A percentile compares a stretch with the other conserved stretches of the same genome.
These are phyloP conservation scores for Huntiella abstrusa DNA, from an alignment of 2,329 filamentous ascomycete genomes.

Conservation along the genomic window DNA sequence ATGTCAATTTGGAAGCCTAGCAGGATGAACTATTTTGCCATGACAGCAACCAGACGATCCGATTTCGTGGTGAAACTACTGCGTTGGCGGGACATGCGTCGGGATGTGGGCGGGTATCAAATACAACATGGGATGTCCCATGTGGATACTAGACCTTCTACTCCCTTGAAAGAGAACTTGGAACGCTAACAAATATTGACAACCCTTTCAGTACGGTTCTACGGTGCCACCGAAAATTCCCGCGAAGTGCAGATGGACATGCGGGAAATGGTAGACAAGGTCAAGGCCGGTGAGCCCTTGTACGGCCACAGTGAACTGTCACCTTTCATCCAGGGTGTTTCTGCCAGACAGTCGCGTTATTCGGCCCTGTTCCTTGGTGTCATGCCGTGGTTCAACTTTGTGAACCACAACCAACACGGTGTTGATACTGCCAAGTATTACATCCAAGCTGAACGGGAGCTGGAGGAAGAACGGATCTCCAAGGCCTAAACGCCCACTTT, in stretches of 20 bases:
- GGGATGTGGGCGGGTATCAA: too few species aligned
- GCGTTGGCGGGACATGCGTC: too few species aligned
- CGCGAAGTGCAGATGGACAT: conserved; percentile 92
- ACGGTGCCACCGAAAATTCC: conserved; percentile 81
- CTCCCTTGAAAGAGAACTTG: neutral
- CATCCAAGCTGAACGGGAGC: conserved; percentile 78
- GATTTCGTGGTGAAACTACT: too few species aligned
- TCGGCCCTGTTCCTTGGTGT: conserved; percentile 66
- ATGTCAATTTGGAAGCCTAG: neutral
- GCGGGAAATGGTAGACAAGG: conserved; percentile 92
- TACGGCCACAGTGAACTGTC: conserved; percentile 67
- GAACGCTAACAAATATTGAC: neutral
- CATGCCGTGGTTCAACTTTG: conserved; percentile 94
- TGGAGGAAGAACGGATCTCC: conserved; percentile 49
- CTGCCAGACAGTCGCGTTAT: conserved; percentile 82
- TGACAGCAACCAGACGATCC: too few species aligned
- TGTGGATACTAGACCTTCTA: too few species aligned
- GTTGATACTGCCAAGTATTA: conserved; percentile 99
- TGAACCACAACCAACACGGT: conserved; percentile 89
- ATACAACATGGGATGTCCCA: too few species aligned
- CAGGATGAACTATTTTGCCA: neutral
- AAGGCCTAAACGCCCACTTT: conserved; percentile 4
- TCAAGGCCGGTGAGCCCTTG: conserved; percentile 76
- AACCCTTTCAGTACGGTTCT: conserved; percentile 58
- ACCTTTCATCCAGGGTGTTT: conserved; percentile 85